These are phyloP conservation scores for Talaromyces liani DNA, from an alignment of 495 filamentous ascomycete species.

Conservation along the genomic window DNA sequence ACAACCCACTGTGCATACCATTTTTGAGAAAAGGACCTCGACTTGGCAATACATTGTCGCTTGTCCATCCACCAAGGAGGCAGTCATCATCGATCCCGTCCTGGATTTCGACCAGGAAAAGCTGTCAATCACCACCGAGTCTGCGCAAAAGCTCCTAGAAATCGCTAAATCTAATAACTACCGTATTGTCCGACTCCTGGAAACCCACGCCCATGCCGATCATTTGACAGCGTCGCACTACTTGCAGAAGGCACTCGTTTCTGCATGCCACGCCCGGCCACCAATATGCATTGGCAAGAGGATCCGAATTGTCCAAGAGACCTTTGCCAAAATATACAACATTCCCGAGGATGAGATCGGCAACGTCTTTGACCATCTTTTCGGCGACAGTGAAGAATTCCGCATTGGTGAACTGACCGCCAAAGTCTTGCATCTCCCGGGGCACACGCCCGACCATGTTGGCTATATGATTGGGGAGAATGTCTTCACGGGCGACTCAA, in stretches of 20 bases:
- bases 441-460: slow-evolving; percentile 50
- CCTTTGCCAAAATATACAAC: slow-evolving; percentile 35
- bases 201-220: slow-evolving; percentile 52
- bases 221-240: slow-evolving; percentile 48
- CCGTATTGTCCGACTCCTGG: slow-evolving; percentile 35
- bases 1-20: slow-evolving; percentile 16
- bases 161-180: slow-evolving; percentile 30
- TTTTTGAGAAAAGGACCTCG: slow-evolving; percentile 31
- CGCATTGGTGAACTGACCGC: slow-evolving; percentile 32
- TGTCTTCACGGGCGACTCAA: slow-evolving; percentile 46
- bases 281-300: slow-evolving; percentile 40
- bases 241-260: slow-evolving; percentile 32
- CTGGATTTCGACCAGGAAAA: slow-evolving; percentile 40
- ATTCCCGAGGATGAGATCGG: slow-evolving; percentile 27
- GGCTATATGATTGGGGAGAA: slow-evolving; percentile 49
- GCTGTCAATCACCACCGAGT: slow-evolving; percentile 29
- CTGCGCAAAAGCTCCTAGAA: slow-evolving; percentile 36
- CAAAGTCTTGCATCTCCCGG: slow-evolving; percentile 41
- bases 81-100: slow-evolving; percentile 49
- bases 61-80: slow-evolving; percentile 31
- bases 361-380: slow-evolving; percentile 38
- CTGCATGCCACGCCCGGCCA: slow-evolving; percentile 15
- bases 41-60: slow-evolving; percentile 52
- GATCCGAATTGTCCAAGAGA: slow-evolving; percentile 36
- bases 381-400: slow-evolving; percentile 41